Conservation (phyloP, 257 asterid species). For the Perilla frutescens region DNA sequence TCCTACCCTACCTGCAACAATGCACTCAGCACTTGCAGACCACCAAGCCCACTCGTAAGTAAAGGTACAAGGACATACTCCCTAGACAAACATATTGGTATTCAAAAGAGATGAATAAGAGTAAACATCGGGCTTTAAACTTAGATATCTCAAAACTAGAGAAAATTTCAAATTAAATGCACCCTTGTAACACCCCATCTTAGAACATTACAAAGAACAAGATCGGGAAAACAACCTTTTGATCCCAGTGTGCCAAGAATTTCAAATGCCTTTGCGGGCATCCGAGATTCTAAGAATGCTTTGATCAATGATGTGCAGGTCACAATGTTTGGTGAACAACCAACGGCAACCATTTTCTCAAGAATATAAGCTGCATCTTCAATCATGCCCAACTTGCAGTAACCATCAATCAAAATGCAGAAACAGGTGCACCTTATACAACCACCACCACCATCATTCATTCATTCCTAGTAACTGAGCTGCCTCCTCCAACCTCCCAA, state of each 20-base stretch:
- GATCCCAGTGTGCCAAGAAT: conserved; percentile 54
- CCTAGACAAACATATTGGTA: conserved; percentile 55
- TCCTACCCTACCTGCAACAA: conserved; percentile 63
- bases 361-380: conserved; percentile 60
- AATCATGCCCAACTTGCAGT: conserved; percentile 59
- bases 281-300: conserved; percentile 58
- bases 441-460: too few relatives aligned
- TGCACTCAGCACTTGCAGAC: conserved; percentile 68
- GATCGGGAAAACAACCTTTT: conserved; percentile 67
- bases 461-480: conserved; percentile 62
- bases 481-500: conserved; percentile 55
- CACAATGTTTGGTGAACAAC: conserved; percentile 68
- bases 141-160: conserved; percentile 54
- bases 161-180: conserved; percentile 69
- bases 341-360: conserved; percentile 61
- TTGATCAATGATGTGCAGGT: conserved; percentile 73
- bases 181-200: conserved; percentile 66
- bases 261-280: conserved; percentile 61
- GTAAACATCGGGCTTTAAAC: conserved; percentile 68
- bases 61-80: conserved; percentile 66
- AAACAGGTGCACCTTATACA: conserved; percentile 55
- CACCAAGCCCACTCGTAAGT: conserved; percentile 70
- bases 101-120: conserved; percentile 68
- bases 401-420: conserved; percentile 62
- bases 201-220: conserved; percentile 74